Evolutionary conservation across 1,284 basidiomycete genomes (phyloP).

Genomic region (Melampsora americana): DNA sequence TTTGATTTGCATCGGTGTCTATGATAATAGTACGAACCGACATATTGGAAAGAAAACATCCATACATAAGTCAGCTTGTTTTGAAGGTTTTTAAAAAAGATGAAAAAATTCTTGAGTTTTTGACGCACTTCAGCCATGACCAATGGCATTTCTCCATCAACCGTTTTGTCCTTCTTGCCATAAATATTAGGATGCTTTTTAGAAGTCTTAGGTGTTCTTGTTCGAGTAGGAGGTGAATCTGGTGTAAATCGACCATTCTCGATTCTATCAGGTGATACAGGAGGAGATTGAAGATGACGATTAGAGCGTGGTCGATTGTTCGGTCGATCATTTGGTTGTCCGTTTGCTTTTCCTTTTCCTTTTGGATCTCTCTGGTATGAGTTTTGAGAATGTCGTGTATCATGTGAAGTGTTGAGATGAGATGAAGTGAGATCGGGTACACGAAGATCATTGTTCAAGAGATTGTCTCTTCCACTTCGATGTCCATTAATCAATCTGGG

Average conservation of each 20-base stretch:
- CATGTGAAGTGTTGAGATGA: too few relatives aligned
- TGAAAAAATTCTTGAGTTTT: background rate
- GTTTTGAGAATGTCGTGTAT: too few relatives aligned
- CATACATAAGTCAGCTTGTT: background rate
- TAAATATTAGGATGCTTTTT: conserved; percentile 25
- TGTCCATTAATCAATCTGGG: too few relatives aligned
- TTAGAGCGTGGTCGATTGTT: background rate
- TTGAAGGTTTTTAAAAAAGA: too few relatives aligned
- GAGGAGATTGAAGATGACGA: background rate
- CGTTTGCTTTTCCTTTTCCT: conserved; percentile 21
- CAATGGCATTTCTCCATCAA: conserved; percentile 20
- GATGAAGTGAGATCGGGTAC: too few relatives aligned
- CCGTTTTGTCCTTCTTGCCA: conserved; percentile 10
- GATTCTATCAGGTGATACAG: background rate
- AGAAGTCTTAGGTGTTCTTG: background rate
- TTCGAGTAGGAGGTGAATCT: conserved; percentile 7
- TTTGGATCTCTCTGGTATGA: background rate
- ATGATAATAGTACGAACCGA: background rate
- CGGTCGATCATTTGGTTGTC: conserved; percentile 7
- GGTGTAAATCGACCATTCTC: background rate
- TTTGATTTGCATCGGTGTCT: conserved; percentile 38
- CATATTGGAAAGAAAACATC: background rate
- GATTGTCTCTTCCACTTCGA: too few relatives aligned
- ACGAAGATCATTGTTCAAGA: too few relatives aligned
- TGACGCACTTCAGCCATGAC: conserved; percentile 19